These are phyloP conservation scores for Taiozyma sp. DNA, from an alignment of 1,139 yeast genomes.

Conservation along the genomic window DNA sequence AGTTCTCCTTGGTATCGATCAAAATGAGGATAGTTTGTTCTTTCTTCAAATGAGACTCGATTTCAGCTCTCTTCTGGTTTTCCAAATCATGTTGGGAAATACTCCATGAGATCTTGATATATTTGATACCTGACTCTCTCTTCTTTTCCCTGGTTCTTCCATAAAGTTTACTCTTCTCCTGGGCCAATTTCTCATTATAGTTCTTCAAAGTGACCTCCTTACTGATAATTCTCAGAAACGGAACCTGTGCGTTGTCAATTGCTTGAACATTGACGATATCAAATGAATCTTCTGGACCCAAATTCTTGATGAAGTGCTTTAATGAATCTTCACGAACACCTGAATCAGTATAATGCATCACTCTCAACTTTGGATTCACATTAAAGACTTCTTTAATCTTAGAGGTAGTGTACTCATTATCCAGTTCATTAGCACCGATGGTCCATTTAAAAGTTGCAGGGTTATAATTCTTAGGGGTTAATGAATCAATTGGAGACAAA, in stretches of 20 bases:
- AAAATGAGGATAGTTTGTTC: conserved; percentile 31
- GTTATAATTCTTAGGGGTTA: conserved; percentile 1
- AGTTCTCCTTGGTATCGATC: conserved; percentile 28
- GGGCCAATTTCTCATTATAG: conserved; percentile 35
- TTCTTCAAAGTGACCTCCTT: conserved; percentile 31
- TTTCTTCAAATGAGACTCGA: conserved; percentile 32
- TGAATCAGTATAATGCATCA: conserved; percentile 8
- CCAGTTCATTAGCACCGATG: conserved; percentile 8
- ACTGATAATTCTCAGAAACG: conserved; percentile 33
- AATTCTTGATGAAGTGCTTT: neutral
- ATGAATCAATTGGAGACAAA: conserved; percentile 1
- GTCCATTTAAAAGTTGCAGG: conserved; percentile 18
- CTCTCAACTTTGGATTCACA: conserved; percentile 10
- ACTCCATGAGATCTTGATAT: conserved; percentile 40
- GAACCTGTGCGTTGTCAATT: conserved; percentile 13
- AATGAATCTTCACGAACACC: conserved; percentile 7
- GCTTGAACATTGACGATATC: conserved; percentile 15
- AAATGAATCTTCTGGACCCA: conserved; percentile 11
- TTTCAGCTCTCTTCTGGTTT: conserved; percentile 41
- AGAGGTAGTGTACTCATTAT: conserved; percentile 18
- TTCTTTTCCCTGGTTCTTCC: conserved; percentile 24
- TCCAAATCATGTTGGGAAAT: conserved; percentile 36
- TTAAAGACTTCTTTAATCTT: conserved; percentile 12
- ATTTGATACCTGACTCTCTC: conserved; percentile 29
- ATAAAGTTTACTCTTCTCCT: conserved; percentile 27